phyloP scores from a whole-genome alignment of 257 asterid genomes.

The Nemophila menziesii region DNA sequence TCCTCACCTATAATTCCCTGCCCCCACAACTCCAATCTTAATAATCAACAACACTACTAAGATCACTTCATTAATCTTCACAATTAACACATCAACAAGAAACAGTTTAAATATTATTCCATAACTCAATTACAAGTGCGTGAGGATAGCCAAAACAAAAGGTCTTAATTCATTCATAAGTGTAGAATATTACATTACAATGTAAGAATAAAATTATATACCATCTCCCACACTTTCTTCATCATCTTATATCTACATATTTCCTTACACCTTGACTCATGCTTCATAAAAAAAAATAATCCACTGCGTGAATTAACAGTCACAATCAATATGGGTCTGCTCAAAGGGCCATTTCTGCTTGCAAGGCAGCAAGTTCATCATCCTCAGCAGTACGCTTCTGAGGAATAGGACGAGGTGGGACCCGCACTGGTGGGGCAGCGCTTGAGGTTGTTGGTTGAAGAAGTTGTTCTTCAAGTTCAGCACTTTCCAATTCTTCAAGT shows the following conservation, averaged over 20 bases:
- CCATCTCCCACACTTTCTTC: background rate
- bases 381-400: slow-evolving; percentile 51
- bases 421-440: slow-evolving; percentile 34
- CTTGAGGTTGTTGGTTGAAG: slow-evolving; percentile 59
- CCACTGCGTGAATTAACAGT: slow-evolving; percentile 6
- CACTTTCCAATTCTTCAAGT: slow-evolving; percentile 71
- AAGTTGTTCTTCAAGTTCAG: slow-evolving; percentile 67
- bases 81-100: too few species aligned
- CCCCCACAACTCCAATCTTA: too few species aligned
- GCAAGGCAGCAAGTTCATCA: slow-evolving; percentile 79
- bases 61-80: too few species aligned
- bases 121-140: too few species aligned
- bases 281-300: slow-evolving; percentile 2
- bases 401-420: slow-evolving; percentile 44
- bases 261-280: background rate
- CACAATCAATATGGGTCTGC: background rate
- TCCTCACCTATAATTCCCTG: too few species aligned
- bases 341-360: slow-evolving; percentile 81
- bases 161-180: too few species aligned
- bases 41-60: too few species aligned
- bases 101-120: too few species aligned
- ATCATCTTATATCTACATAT: slow-evolving; percentile 2
- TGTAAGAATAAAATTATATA: slow-evolving; percentile 1
- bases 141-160: background rate
- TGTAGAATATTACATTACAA: background rate